Percentiles rank a stretch among this genome's conserved stretches.
Evolutionary conservation across 208 protist genomes (phyloP).

Genomic region (Trypanosoma avium): DNA sequence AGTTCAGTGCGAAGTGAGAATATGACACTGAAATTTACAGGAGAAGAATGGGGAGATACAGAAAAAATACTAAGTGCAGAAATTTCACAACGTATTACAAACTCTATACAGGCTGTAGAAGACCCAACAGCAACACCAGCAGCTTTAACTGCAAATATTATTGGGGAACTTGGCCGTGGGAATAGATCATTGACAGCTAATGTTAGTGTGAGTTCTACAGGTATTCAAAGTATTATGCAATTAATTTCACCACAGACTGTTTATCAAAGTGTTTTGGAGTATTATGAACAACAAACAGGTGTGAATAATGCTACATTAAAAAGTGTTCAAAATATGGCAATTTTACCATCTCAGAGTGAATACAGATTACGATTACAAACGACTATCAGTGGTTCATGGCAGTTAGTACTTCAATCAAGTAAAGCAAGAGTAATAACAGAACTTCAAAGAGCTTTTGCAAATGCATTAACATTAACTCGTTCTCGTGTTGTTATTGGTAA

Average conservation of each 20-base stretch:
- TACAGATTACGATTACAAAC: conserved; percentile 7
- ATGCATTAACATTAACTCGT: background rate
- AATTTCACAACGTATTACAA: background rate
- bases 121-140: background rate
- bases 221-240: conserved; percentile 8
- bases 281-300: background rate
- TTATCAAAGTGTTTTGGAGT: background rate
- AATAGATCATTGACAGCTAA: background rate
- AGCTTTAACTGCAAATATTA: background rate
- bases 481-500: conserved; percentile 4
- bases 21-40: background rate
- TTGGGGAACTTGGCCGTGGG: background rate
- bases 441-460: background rate
- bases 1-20: background rate
- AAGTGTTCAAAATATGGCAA: background rate
- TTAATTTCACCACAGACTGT: background rate
- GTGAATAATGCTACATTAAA: background rate
- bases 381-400: conserved; percentile 21
- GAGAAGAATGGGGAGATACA: background rate
- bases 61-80: background rate
- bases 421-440: background rate
- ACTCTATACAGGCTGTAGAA: background rate
- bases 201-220: background rate
- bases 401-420: conserved; percentile 9
- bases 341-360: background rate